Base-by-base conservation (phyloP, 2,329 filamentous ascomycete species). In the Aspergillus ustus region DNA sequence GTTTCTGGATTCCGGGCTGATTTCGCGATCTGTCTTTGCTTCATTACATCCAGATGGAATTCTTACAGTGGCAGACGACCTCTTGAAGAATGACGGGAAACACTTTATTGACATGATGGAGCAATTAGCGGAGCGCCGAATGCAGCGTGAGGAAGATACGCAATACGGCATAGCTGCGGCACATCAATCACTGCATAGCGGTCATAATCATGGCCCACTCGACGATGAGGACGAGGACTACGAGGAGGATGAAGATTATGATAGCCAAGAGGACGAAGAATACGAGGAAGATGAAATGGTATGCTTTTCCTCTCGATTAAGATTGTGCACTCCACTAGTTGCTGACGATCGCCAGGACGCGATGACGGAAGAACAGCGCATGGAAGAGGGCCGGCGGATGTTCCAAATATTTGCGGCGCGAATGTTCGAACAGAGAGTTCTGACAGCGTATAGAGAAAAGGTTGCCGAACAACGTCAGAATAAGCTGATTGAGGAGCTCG, bases 31-130 rank as follows among this genome's bases (percentile, higher is more conserved):
- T 79, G 66, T 73, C 68, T 75, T 75, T 54, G 22, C 54, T 72
- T 76, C 75, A 22, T 55, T 56, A 43, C 20, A 52, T 69, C 65
- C 71, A 83, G 93, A 95, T 83, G 96, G 95, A 75, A 97, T 99
- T 79, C 88, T 99, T 76, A 99, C 95, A 68, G 95, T 99, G 74
- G 95, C 95, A 77, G 95, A 99, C 83, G 95, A 99, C 80, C 85
- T 99, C 67, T 86, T 99, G 66, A 98, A 98, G 79, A 99, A 99
- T 79, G 95, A 99, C 78, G 95, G 95, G 72, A 97, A 96, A 79
- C 96, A 97, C 75, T 99, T 99, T 81, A 99, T 99, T 79, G 95
- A 99, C 77, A 99, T 99, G 95, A 99, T 99, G 95, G 95, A 99
- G 78, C 94, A 98, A 81, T 86, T 99, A 71, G 95, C 95, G 43